Evolutionary conservation across 164 flowering plant genomes (phyloP).

Genomic region (Tetracentron sinense): DNA sequence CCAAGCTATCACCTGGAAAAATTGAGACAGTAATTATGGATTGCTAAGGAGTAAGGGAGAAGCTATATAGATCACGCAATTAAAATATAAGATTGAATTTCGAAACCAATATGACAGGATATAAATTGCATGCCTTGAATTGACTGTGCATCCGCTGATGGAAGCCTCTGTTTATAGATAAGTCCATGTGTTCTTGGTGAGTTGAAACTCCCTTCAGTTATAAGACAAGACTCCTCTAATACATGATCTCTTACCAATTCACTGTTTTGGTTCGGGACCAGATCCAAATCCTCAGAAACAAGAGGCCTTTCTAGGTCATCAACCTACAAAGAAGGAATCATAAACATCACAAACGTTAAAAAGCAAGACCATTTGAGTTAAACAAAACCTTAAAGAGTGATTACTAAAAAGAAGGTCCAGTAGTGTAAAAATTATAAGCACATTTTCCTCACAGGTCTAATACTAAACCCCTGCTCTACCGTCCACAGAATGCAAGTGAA

Average conservation of each 20-base stretch:
- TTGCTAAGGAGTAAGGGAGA: background rate
- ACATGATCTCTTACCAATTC: slow-evolving; percentile 39
- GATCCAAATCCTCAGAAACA: slow-evolving; percentile 45
- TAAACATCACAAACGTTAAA: background rate
- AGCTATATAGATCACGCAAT: slow-evolving; percentile 3
- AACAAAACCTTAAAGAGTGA: no score
- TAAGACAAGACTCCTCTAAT: slow-evolving; percentile 45
- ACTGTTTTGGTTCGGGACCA: slow-evolving; percentile 26
- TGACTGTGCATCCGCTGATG: slow-evolving; percentile 33
- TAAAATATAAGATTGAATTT: background rate
- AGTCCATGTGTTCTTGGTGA: slow-evolving; percentile 45
- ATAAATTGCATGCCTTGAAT: slow-evolving; percentile 39
- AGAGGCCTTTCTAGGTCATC: slow-evolving; percentile 86
- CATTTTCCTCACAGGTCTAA: no score
- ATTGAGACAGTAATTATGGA: slow-evolving; percentile 4
- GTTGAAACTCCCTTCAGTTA: slow-evolving; percentile 41
- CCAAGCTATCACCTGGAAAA: slow-evolving; percentile 51
- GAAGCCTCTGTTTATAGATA: slow-evolving; percentile 50
- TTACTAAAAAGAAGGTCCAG: no score
- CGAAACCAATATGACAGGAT: background rate
- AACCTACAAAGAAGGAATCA: slow-evolving; percentile 31
- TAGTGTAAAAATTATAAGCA: no score
- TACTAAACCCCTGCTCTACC: no score
- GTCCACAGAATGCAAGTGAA: no score
- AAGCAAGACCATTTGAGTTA: background rate